Percentiles rank a stretch among this genome's conserved stretches.
phyloP scores from a whole-genome alignment of 176 grass and related monocot genomes.

The Eragrostis nindensis region DNA sequence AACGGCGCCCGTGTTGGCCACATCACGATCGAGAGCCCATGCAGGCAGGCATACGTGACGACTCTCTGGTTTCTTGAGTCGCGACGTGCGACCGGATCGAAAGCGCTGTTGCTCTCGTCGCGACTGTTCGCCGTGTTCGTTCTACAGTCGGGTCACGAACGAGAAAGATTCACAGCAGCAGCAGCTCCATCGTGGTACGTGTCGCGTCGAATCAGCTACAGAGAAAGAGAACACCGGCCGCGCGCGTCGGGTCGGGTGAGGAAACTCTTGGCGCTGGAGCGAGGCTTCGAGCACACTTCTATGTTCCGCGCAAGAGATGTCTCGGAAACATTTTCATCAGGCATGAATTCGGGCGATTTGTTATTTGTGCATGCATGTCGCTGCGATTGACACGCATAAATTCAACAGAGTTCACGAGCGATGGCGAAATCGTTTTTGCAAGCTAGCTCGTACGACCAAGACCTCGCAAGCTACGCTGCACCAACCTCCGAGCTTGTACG shows the following conservation, averaged over 20 bases:
- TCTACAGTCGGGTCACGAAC: neutral
- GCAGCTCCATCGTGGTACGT: neutral
- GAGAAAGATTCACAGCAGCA: neutral
- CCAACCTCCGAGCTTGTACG: neutral
- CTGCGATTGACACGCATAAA: neutral
- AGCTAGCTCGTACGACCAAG: neutral
- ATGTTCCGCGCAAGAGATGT: too few relatives aligned
- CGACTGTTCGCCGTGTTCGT: neutral
- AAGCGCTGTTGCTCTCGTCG: neutral
- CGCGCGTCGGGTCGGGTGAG: too few relatives aligned
- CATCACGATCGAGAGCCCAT: slow-evolving; percentile 30
- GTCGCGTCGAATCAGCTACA: slow-evolving; percentile 17
- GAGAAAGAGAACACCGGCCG: too few relatives aligned
- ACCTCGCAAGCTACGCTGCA: neutral
- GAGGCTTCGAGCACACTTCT: too few relatives aligned
- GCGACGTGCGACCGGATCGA: slow-evolving; percentile 17
- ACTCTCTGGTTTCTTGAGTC: neutral
- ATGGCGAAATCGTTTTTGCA: neutral
- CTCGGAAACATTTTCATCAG: neutral
- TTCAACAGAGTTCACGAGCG: neutral
- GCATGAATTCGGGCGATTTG: too few relatives aligned
- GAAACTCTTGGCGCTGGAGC: too few relatives aligned
- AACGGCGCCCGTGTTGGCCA: slow-evolving; percentile 12
- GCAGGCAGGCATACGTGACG: neutral
- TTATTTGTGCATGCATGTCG: neutral